Percentiles rank a stretch among this genome's conserved stretches.
Conservation (phyloP, 352 stramenopile genomes). For the Globisporangium cylindrosporum region DNA sequence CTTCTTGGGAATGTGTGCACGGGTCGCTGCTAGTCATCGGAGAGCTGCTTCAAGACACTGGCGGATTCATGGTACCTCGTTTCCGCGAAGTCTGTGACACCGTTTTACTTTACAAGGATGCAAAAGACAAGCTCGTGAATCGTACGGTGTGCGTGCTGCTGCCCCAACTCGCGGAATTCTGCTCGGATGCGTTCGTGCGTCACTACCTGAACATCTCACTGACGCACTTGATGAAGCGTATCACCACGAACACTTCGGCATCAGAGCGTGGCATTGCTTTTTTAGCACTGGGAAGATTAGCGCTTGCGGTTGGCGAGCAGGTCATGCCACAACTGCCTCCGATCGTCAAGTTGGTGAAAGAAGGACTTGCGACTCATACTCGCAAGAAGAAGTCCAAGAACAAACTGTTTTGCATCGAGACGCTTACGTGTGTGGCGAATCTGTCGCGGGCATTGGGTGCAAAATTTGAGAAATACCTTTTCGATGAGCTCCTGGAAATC, state of each 20-base stretch:
- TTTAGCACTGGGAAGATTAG: slow-evolving; percentile 90
- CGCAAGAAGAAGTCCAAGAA: slow-evolving; percentile 50
- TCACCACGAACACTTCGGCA: slow-evolving; percentile 52
- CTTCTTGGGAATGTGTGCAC: slow-evolving; percentile 86
- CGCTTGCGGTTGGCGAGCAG: slow-evolving; percentile 88
- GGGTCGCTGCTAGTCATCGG: slow-evolving; percentile 95
- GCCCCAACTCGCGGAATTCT: slow-evolving; percentile 92
- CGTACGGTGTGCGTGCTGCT: slow-evolving; percentile 85
- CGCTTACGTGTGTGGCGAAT: slow-evolving; percentile 75
- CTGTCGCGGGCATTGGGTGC: slow-evolving; percentile 62
- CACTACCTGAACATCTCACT: slow-evolving; percentile 89
- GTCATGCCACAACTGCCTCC: slow-evolving; percentile 77
- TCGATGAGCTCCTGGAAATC: slow-evolving; percentile 70
- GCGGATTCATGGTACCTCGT: slow-evolving; percentile 96
- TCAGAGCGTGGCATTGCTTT: slow-evolving; percentile 87
- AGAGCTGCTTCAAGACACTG: slow-evolving; percentile 93
- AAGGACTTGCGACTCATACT: slow-evolving; percentile 56
- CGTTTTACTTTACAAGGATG: slow-evolving; percentile 91
- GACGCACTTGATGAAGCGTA: slow-evolving; percentile 80
- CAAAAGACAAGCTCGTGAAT: slow-evolving; percentile 85
- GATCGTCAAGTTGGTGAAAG: slow-evolving; percentile 81
- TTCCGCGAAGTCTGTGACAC: slow-evolving; percentile 95
- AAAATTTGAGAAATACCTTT: slow-evolving; percentile 69
- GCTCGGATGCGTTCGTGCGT: slow-evolving; percentile 91
- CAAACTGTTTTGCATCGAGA: slow-evolving; percentile 82